These are phyloP conservation scores for Panaeolus cyanescens DNA, from an alignment of 768 basidiomycete species.

Conservation along the genomic window DNA sequence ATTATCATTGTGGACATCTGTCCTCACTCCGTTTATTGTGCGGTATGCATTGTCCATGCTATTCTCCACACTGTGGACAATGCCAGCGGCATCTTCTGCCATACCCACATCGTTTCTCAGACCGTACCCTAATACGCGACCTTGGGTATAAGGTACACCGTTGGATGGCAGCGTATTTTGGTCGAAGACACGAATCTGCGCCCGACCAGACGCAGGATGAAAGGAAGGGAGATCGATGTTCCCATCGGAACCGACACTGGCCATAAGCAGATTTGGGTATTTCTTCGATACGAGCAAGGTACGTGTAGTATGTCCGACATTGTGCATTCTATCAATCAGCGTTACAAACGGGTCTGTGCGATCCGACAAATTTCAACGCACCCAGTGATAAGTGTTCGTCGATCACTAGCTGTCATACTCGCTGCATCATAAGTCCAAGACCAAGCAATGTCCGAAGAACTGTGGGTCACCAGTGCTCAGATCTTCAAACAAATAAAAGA, in stretches of 20 bases:
- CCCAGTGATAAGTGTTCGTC: conserved; percentile 9
- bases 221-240: conserved; percentile 11
- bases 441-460: conserved; percentile 10
- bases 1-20: conserved; percentile 15
- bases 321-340: background rate
- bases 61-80: conserved; percentile 13
- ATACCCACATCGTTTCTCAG: conserved; percentile 15
- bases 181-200: conserved; percentile 15
- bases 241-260: conserved; percentile 12
- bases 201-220: conserved; percentile 7
- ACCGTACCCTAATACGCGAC: conserved; percentile 8
- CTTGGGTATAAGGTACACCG: conserved; percentile 4
- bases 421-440: conserved; percentile 11
- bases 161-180: conserved; percentile 4
- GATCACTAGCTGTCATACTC: conserved; percentile 6
- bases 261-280: conserved; percentile 11
- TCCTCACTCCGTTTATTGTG: conserved; percentile 5
- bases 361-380: background rate
- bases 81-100: conserved; percentile 12
- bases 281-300: conserved; percentile 13
- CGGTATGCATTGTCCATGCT: conserved; percentile 12
- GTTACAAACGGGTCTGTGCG: background rate
- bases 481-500: background rate
- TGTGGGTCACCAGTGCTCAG: background rate
- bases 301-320: conserved; percentile 13